phyloP scores from a whole-genome alignment of 495 filamentous ascomycete species.

The Lineolata rhizophorae region DNA sequence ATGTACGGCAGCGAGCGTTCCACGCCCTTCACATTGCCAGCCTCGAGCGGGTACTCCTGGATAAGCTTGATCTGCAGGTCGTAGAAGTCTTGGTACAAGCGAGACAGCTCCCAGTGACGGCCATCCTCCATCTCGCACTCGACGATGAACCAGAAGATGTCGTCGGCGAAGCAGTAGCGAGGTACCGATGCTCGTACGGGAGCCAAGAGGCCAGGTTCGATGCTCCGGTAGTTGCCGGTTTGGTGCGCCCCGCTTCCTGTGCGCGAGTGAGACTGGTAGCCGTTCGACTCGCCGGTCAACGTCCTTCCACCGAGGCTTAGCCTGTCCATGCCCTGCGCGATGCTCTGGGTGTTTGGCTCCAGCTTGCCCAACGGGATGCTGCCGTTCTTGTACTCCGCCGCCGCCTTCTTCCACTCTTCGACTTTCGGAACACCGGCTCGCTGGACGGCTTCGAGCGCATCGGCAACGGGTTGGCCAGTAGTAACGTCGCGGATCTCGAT shows the following conservation, averaged over 20 bases:
- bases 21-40: conserved; percentile 55
- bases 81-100: conserved; percentile 96
- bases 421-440: conserved; percentile 89
- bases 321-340: conserved; percentile 54
- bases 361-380: conserved; percentile 91
- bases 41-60: conserved; percentile 83
- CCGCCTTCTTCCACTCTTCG: conserved; percentile 99
- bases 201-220: too few species aligned
- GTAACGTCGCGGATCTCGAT: conserved; percentile 93
- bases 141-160: conserved; percentile 97
- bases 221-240: too few species aligned
- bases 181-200: conserved; percentile 69
- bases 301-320: conserved; percentile 57
- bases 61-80: conserved; percentile 93
- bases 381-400: conserved; percentile 95
- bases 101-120: conserved; percentile 72
- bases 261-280: too few species aligned
- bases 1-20: conserved; percentile 85
- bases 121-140: conserved; percentile 83
- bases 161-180: conserved; percentile 86
- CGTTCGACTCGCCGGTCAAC: too few species aligned
- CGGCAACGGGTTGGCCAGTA: conserved; percentile 56
- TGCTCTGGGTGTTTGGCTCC: conserved; percentile 11
- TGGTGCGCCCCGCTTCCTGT: too few species aligned
- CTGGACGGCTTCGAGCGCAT: conserved; percentile 69